Evolutionary conservation across 73 alveolate species (phyloP).

Genomic region (Diophrys appendiculata): DNA sequence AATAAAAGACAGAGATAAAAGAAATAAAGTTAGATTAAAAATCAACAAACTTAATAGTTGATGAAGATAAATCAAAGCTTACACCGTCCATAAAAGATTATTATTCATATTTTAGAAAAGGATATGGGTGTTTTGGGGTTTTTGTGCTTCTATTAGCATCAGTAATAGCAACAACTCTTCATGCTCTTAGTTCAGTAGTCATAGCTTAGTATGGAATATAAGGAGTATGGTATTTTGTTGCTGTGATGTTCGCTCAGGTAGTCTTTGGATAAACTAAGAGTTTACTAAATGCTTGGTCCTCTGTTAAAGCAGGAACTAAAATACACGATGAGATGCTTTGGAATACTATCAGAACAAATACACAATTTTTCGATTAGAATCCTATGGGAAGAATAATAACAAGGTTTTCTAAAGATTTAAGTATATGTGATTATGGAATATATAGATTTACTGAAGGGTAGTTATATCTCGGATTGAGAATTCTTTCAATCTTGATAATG

Average conservation of each 20-base stretch:
- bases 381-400: constrained; percentile 65
- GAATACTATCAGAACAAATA: constrained; percentile 48
- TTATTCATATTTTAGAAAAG: background rate
- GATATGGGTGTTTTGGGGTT: background rate
- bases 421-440: constrained; percentile 19
- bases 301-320: constrained; percentile 67
- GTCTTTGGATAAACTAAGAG: constrained; percentile 69
- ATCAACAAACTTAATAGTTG: background rate
- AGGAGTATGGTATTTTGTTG: constrained; percentile 50
- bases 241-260: constrained; percentile 70
- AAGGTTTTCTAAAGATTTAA: constrained; percentile 60
- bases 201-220: constrained; percentile 31
- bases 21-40: too few species aligned
- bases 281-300: constrained; percentile 83
- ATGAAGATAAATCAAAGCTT: constrained; percentile 8
- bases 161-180: background rate
- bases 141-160: background rate
- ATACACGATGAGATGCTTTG: constrained; percentile 51
- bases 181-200: constrained; percentile 14
- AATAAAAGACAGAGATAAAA: too few species aligned
- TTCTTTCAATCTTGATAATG: background rate
- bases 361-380: constrained; percentile 52
- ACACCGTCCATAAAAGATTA: background rate
- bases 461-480: background rate
- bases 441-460: background rate